These are phyloP conservation scores for Trichosanthes cucumerina DNA, from an alignment of 306 rosid species.

Conservation along the genomic window DNA sequence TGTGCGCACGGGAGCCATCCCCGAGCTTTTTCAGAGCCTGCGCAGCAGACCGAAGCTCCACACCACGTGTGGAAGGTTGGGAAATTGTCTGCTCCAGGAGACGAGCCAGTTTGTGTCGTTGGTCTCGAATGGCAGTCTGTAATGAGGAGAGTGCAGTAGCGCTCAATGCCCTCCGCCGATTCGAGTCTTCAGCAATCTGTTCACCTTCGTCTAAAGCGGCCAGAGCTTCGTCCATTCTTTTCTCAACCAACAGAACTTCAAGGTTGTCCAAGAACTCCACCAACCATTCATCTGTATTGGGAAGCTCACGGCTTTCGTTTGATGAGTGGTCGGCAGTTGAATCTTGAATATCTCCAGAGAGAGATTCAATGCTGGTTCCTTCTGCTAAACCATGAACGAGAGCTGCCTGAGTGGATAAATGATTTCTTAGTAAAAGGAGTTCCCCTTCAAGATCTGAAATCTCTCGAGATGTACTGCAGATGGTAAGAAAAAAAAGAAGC, in stretches of 20 bases:
- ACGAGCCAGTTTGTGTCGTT: constrained; percentile 52
- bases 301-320: constrained; percentile 31
- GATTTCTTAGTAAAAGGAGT: constrained; percentile 79
- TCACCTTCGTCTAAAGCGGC: constrained; percentile 60
- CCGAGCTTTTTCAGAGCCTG: constrained; percentile 60
- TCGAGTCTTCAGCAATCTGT: constrained; percentile 26
- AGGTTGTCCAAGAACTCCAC: constrained; percentile 55
- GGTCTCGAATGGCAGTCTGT: constrained; percentile 37
- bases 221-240: constrained; percentile 72
- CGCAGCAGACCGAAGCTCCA: constrained; percentile 56
- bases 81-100: constrained; percentile 61
- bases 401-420: constrained; percentile 65
- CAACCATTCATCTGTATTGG: constrained; percentile 50
- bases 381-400: constrained; percentile 73
- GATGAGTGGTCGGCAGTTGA: constrained; percentile 27
- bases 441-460: constrained; percentile 90
- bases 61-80: constrained; percentile 48
- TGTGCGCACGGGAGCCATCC: constrained; percentile 78
- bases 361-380: constrained; percentile 39
- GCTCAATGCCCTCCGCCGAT: constrained; percentile 22
- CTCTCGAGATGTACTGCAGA: constrained; percentile 71
- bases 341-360: constrained; percentile 33
- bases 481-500: background rate
- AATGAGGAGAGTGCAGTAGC: constrained; percentile 30
- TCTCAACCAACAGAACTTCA: constrained; percentile 75